Percentiles rank a stretch among this genome's conserved stretches.
phyloP scores from a whole-genome alignment of 2,329 filamentous ascomycete genomes.

The Calonectria naviculata region DNA sequence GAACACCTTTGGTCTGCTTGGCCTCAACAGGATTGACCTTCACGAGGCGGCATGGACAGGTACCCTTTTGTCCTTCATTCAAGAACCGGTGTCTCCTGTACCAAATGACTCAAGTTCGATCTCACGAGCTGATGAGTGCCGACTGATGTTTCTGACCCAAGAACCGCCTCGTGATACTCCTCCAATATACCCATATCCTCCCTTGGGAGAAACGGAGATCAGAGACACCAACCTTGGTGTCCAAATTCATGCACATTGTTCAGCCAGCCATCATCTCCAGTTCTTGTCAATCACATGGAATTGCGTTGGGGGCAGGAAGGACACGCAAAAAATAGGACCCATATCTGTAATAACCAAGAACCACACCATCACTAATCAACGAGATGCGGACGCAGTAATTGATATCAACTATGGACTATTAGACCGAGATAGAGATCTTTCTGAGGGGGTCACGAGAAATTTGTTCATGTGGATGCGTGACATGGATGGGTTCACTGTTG shows the following conservation, averaged over 20 bases:
- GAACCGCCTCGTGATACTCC: not conserved
- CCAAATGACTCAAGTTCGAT: not conserved
- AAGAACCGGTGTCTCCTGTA: not conserved
- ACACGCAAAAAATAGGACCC: not conserved
- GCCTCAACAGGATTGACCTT: not conserved
- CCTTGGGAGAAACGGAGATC: not conserved
- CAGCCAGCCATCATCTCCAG: not conserved
- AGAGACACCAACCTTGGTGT: not conserved
- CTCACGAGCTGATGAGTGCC: not conserved
- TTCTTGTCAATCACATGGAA: not conserved
- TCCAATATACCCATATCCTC: not conserved
- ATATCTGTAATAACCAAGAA: not conserved
- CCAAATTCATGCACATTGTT: not conserved
- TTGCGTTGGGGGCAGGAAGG: not conserved
- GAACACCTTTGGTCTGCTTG: not conserved
- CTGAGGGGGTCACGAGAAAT: conserved; percentile 13
- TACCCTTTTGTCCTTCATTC: not conserved
- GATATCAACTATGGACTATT: conserved; percentile 9
- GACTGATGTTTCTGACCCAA: not conserved
- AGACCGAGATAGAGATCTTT: conserved; percentile 23
- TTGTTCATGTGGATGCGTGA: conserved; percentile 25
- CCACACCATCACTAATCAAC: not conserved
- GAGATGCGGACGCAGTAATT: not conserved
- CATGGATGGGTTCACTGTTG: conserved; percentile 14
- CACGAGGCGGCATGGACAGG: not conserved